Base-by-base conservation (phyloP, 768 basidiomycete genomes). In the Pisolithus marmoratus region DNA sequence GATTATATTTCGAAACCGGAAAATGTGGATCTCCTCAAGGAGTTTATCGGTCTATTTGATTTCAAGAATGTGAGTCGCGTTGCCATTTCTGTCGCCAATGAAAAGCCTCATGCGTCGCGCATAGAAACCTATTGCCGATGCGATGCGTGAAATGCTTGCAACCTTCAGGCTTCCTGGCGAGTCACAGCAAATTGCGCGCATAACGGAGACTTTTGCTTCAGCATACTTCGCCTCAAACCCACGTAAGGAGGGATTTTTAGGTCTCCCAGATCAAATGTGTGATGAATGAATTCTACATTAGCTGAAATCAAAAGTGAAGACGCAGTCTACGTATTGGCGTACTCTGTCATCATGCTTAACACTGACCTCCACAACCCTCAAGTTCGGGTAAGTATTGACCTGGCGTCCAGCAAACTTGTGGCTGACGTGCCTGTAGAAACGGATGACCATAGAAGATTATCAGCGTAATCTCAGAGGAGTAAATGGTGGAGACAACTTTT, bases 261-360 rank as follows among this genome's bases (percentile, higher is more conserved):
- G 41, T 24, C 29, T 48, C 12, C 22, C 20, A 15, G 34, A 34
- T 37, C 34, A 19, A 48, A 59, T 12, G 54, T 19, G 31, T 34
- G 15, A 15, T 41, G 46, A 6, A 47, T 31, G 27, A n/a, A 19
- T 31, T 9, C 31, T 23, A 47, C 37, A 46, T 24, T 54, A 94
- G 93, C 81, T 53, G 94, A 94, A 66, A 85, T 98, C 57, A 90
- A 87, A 63, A 85, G 75, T 51, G 84, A 92, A 70, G 96, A 98
- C 64, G 90, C 95, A 5, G 90, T 91, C 19, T 94, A 96, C 68
- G 89, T 99, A 8, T 72, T 99, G 23, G 83, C 95, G 1, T 99
- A 85, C 67, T 97, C 96, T 0, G 85, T 99, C 54, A 97, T 99
- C 67, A 81, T 99, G 93, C 80, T 99, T 46, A 99, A 99, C 70